Evolutionary conservation across 2,329 filamentous ascomycete genomes (phyloP), one percentile per base, ranked within the genome.

Genomic region (Rhynchosporium secalis): DNA sequence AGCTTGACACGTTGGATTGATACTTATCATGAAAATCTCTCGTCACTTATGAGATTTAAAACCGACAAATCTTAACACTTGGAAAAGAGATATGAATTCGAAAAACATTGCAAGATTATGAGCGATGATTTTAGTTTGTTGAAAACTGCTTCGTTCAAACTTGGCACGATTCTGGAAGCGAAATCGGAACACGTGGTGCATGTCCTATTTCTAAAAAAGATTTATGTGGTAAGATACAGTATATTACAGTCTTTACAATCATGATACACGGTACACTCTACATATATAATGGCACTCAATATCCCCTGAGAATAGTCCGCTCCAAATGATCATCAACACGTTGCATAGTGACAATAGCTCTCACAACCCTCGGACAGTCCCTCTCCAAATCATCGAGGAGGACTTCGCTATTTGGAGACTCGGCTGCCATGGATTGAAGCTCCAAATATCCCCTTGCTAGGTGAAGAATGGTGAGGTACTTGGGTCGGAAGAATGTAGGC

Each of bases 291-390:
- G 45, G 43, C 52, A 55, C 20, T 59, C 47, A 59, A 36, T 59
- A 41, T 20, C 57, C 46, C 51, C 47, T 41, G 1, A 59, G 47
- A 43, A 61, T 38, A 49, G 36, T 52, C 10, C 66, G 61, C 51
- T 74, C 72, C 8, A 71, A 55, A 6, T 66, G 52, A 60, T 70
- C 64, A 48, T 72, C 66, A 1, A 56, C 61, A 45, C 69, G 65
- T 26, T 61, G 67, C 71, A 74, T 74, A 7, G 69, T 72, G 57
- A 64, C 66, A 36, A 75, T 68, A 5, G 71, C 72, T 28, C 64
- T 54, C 20, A 74, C 12, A 6, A 71, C 73, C 51, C 62, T 70
- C n/a, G 73, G 72, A 55, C 66, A 74, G 31, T 68, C 61, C 36
- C 61, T 56, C 45, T 72, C 67, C 38, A 74, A 45, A 36, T 71